Evolutionary conservation across 768 basidiomycete genomes (phyloP).

Genomic region (Boletus bicolor): DNA sequence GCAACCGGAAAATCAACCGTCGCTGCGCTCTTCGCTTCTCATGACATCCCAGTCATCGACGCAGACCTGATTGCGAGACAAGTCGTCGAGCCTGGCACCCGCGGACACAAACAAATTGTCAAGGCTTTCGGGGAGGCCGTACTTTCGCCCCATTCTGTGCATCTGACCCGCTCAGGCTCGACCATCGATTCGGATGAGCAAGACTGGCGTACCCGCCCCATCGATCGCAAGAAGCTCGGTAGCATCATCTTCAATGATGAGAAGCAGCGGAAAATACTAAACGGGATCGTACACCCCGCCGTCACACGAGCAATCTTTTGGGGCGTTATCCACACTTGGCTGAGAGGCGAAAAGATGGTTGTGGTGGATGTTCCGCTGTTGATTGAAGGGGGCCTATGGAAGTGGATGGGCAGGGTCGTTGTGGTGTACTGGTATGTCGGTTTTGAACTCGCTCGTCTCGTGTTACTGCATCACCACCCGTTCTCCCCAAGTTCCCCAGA

Average conservation of each 20-base stretch:
- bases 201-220: conserved; percentile 49
- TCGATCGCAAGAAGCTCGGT: conserved; percentile 84
- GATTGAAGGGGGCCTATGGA: conserved; percentile 85
- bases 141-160: conserved; percentile 37
- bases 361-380: conserved; percentile 90
- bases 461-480: background rate
- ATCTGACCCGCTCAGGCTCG: background rate
- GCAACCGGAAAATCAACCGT: conserved; percentile 97
- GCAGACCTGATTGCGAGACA: conserved; percentile 86
- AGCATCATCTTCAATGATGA: conserved; percentile 80
- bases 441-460: conserved; percentile 3
- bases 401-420: conserved; percentile 76
- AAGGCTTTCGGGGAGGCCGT: conserved; percentile 68
- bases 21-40: conserved; percentile 63
- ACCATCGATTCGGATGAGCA: background rate
- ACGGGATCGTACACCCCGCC: conserved; percentile 86
- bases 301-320: conserved; percentile 77
- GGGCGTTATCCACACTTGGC: conserved; percentile 67
- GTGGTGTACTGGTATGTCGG: conserved; percentile 84
- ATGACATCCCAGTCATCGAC: conserved; percentile 81
- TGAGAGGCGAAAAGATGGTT: conserved; percentile 72
- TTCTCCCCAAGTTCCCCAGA: conserved; percentile 60
- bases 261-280: conserved; percentile 66
- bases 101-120: conserved; percentile 64
- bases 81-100: conserved; percentile 78